Evolutionary conservation across 1,284 basidiomycete genomes (phyloP), one percentile per base, ranked within the genome.

Genomic region (Tilletia walkeri): DNA sequence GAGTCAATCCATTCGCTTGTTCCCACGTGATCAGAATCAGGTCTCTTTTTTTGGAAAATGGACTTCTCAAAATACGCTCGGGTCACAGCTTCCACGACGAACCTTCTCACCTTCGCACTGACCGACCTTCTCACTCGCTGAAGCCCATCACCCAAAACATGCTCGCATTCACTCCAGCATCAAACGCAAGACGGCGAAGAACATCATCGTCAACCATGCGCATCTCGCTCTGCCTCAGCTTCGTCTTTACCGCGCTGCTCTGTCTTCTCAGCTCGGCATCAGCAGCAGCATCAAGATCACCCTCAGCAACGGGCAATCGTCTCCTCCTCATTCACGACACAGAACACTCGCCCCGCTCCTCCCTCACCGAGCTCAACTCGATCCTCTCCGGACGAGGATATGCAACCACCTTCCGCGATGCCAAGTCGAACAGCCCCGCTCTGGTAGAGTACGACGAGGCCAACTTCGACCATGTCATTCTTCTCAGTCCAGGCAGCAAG

Each of bases 381-480:
- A 56, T 68, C 39, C 72, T 82, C 24, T 69, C 67, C 2, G 66
- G 67, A 10, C 71, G 75, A n/a, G 79, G 78, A 41, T 80, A 78
- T 67, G 10, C 54, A 0, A 20, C 80, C 65, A 70, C 70, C 34
- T 75, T 71, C 68, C 72, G 75, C 24, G 66, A 70, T 0, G 71
- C 76, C n/a, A 71, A 72, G 9, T 71, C 70, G 5, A 45, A 48
- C 45, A 72, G 73, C 30, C 75, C 76, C 10, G 48, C 63, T 18
- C 74, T 83, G n/a, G 72, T 73, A 45, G 63, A 70, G 53, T 75
- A 75, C 67, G 81, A 78, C 68, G 77, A 81, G 24, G 69, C 72
- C 50, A 68, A 69, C n/a, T 82, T 76, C 65, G 81, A 83, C 65
- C 80, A 82, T 50, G 66, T 81, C 54, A 54, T 80, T 34, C 69